Conservation (phyloP, 768 basidiomycete genomes). For the Mrakia frigida region DNA sequence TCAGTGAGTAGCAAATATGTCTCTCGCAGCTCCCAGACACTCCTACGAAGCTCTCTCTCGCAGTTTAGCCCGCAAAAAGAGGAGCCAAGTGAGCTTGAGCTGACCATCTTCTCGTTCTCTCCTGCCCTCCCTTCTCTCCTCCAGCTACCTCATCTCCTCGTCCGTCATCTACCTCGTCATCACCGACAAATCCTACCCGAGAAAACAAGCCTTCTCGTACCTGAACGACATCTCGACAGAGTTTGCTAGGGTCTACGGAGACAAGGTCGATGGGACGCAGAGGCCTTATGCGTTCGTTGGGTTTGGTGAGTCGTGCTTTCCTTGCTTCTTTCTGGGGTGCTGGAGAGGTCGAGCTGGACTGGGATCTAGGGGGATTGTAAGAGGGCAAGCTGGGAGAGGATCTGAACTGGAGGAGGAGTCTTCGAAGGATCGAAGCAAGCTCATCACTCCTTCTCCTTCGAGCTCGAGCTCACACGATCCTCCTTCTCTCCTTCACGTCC, state of each 20-base stretch:
- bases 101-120: constrained; percentile 9
- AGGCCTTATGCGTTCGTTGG: constrained; percentile 99
- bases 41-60: background rate
- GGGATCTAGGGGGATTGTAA: background rate
- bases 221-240: constrained; percentile 96
- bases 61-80: background rate
- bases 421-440: background rate
- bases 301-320: constrained; percentile 64
- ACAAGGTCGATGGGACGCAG: constrained; percentile 82
- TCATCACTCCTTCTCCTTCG: too few species aligned
- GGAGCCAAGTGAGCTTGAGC: background rate
- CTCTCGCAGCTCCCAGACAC: too few species aligned
- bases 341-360: background rate
- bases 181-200: constrained; percentile 84
- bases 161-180: constrained; percentile 94
- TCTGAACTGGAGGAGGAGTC: background rate
- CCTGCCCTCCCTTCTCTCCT: background rate
- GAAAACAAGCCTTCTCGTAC: constrained; percentile 95
- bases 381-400: too few species aligned
- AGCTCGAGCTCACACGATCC: background rate
- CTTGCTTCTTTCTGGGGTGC: background rate
- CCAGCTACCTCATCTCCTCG: constrained; percentile 87
- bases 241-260: constrained; percentile 84
- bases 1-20: constrained; percentile 73
- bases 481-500: background rate